Evolutionary conservation across 371 early-diverging fungal species (phyloP).

Genomic region (Syncephalastrum monosporum): DNA sequence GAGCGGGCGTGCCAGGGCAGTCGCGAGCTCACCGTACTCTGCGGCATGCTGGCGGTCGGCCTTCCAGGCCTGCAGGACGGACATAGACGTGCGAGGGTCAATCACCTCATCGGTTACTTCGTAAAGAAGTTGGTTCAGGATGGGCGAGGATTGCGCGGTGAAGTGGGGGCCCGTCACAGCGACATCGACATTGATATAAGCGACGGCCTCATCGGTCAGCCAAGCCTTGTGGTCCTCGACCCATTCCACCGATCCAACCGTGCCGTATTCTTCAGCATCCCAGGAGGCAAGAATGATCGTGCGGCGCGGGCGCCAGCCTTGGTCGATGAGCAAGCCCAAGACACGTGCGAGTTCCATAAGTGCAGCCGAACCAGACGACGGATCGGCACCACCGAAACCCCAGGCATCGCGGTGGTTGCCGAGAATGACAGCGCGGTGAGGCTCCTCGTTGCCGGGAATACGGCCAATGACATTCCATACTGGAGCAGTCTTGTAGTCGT

Average conservation of each 20-base stretch:
- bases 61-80: conserved; percentile 55
- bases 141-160: conserved; percentile 49
- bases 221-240: conserved; percentile 61
- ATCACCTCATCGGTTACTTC: conserved; percentile 50
- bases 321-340: conserved; percentile 47
- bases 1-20: conserved; percentile 21
- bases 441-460: conserved; percentile 56
- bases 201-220: conserved; percentile 51
- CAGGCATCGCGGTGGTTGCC: conserved; percentile 68
- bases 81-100: conserved; percentile 47
- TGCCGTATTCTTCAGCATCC: conserved; percentile 64
- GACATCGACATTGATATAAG: conserved; percentile 61
- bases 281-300: conserved; percentile 68
- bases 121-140: conserved; percentile 44
- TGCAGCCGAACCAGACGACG: conserved; percentile 59
- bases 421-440: conserved; percentile 52
- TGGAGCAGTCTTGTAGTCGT: conserved; percentile 52
- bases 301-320: conserved; percentile 70
- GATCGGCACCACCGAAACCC: conserved; percentile 63
- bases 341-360: conserved; percentile 48
- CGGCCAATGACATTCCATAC: conserved; percentile 65
- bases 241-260: conserved; percentile 71
- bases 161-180: conserved; percentile 56
- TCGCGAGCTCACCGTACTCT: conserved; percentile 2
- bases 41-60: conserved; percentile 6